Evolutionary conservation across 305 asterid species (phyloP), one percentile per base, ranked within the genome.

Genomic region (Fraxinus latifolia): DNA sequence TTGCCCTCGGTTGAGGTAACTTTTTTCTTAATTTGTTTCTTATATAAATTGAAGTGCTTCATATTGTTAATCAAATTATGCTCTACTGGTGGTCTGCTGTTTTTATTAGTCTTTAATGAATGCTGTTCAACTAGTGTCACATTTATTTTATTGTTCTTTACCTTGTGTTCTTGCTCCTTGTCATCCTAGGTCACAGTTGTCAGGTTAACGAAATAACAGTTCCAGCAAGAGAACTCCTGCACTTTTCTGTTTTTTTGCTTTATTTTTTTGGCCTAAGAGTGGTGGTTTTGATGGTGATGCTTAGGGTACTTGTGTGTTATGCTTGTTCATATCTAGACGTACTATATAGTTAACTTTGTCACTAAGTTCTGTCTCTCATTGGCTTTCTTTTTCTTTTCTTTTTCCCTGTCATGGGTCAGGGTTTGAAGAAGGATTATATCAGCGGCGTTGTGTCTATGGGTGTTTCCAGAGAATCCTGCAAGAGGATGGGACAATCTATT

Each of bases 1-100:
- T 85, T 62, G 67, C 89, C 84, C 80, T 79, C 85, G 15, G 55
- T 83, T 81, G 83, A 90, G 97, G 98, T 95, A 88, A 27, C 74
- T 36, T 17, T 62, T 68, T 65, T 68, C 62, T 17, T 47, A 6
- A 72, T 27, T 53, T n/a, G 77, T 42, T 21, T 82, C 27, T 72
- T 71, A 15, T 67, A 74, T 65, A 42, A 70, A 36, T 21, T 72
- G 42, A 73, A 34, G 80, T 42, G 72, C 50, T 82, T 77, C 76
- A 25, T 79, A 79, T 70, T 65, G 78, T 78, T 19, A 58, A 58
- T 19, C 67, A 55, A 55, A 17, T 55, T 55, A 7, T 17, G 67
- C 27, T n/a, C 25, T 55, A 1, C 25, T 55, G 27, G 67, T 5
- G 27, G 67, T 58, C 27, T 58, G 29, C 68, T 58, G 68, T 58